Evolutionary conservation across 2,329 filamentous ascomycete genomes (phyloP).

Genomic region (Colletotrichum sp.): DNA sequence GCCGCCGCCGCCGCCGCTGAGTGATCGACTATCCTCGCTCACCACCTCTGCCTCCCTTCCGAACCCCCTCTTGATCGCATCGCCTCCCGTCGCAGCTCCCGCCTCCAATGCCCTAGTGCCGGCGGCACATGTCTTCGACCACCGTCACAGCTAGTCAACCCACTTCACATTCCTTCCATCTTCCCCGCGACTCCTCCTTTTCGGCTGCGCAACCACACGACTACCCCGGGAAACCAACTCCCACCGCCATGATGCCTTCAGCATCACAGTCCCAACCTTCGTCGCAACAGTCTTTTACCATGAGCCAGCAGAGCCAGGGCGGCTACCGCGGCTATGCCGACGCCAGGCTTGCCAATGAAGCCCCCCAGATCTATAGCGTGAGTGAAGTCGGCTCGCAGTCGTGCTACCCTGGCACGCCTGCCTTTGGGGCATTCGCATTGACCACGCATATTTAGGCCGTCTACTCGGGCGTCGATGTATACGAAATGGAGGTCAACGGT

Average conservation of each 20-base stretch:
- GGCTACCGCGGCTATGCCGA: constrained; percentile 46
- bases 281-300: constrained; percentile 61
- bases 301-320: constrained; percentile 59
- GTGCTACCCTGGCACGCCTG: background rate
- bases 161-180: constrained; percentile 8
- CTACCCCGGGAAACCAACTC: background rate
- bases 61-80: background rate
- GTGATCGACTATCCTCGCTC: background rate
- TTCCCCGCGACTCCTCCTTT: constrained; percentile 14
- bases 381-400: constrained; percentile 26
- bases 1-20: background rate
- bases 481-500: constrained; percentile 96
- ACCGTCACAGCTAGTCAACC: constrained; percentile 4
- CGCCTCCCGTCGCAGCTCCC: background rate
- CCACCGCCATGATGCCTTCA: constrained; percentile 35
- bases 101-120: constrained; percentile 15
- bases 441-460: no score
- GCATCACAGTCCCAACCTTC: constrained; percentile 55
- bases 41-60: background rate
- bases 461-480: constrained; percentile 94
- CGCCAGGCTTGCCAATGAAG: constrained; percentile 40
- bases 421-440: background rate
- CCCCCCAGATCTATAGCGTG: constrained; percentile 68
- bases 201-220: background rate
- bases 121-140: constrained; percentile 23